A percentile compares a stretch with the other conserved stretches of the same genome.
Conservation (phyloP, 192 early-diverging fungal genomes). For the Entomortierella lignicola region DNA sequence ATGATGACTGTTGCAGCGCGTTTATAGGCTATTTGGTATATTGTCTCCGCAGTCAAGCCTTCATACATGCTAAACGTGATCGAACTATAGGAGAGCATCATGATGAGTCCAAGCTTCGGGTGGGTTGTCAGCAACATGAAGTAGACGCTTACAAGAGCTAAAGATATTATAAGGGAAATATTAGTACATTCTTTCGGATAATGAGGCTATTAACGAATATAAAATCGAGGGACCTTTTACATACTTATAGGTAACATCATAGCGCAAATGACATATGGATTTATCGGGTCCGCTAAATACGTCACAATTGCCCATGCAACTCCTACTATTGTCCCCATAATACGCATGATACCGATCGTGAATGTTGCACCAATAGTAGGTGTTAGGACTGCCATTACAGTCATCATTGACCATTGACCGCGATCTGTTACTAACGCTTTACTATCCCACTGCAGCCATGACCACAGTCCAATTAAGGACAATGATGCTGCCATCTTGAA, state of each 20-base stretch:
- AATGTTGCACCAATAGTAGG: slow-evolving; percentile 59
- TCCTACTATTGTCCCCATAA: slow-evolving; percentile 60
- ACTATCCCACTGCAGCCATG: slow-evolving; percentile 52
- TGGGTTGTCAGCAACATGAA: slow-evolving; percentile 35
- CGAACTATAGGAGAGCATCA: slow-evolving; percentile 37
- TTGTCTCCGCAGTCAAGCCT: slow-evolving; percentile 16
- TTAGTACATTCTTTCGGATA: too few species aligned
- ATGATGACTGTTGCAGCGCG: slow-evolving; percentile 37
- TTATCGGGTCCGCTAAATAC: slow-evolving; percentile 18
- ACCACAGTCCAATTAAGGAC: slow-evolving; percentile 49
- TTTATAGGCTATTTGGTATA: slow-evolving; percentile 46
- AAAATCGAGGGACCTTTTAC: too few species aligned
- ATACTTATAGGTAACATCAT: slow-evolving; percentile 48
- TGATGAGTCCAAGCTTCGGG: slow-evolving; percentile 44
- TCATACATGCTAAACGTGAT: slow-evolving; percentile 39
- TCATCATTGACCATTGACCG: slow-evolving; percentile 64
- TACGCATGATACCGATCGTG: slow-evolving; percentile 55
- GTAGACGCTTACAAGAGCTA: slow-evolving; percentile 29
- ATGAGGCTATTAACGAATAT: too few species aligned
- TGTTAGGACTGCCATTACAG: slow-evolving; percentile 53
- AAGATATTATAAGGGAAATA: too few species aligned
- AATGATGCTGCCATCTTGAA: slow-evolving; percentile 64
- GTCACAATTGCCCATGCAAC: slow-evolving; percentile 54
- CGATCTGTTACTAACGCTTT: slow-evolving; percentile 35
- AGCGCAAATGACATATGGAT: slow-evolving; percentile 45